Conservation (phyloP, 805 yeast species). For the Scheffersomyces lignosus region DNA sequence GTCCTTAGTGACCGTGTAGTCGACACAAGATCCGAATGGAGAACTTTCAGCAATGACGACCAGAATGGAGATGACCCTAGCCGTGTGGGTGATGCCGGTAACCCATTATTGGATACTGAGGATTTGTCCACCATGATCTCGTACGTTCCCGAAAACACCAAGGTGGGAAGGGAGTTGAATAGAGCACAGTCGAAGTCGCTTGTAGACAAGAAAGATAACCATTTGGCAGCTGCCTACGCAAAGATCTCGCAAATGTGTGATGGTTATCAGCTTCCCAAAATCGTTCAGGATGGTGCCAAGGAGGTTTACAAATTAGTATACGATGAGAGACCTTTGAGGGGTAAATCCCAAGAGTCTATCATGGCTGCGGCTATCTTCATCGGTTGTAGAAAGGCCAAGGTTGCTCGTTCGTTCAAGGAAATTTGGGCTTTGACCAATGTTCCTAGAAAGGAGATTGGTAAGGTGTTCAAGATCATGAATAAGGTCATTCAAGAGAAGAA, state of each 20-base stretch:
- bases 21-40: conserved; percentile 97
- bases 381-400: conserved; percentile 92
- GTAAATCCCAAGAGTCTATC: conserved; percentile 88
- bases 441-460: conserved; percentile 91
- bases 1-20: conserved; percentile 90
- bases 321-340: conserved; percentile 82
- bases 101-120: conserved; percentile 87
- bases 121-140: conserved; percentile 92
- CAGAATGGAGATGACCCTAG: conserved; percentile 98
- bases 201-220: conserved; percentile 85
- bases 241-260: conserved; percentile 95
- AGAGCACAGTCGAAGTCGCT: conserved; percentile 85
- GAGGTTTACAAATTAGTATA: conserved; percentile 91
- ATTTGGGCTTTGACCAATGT: conserved; percentile 94
- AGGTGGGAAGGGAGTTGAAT: conserved; percentile 83
- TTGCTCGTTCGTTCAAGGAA: conserved; percentile 93
- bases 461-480: conserved; percentile 82
- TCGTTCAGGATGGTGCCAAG: conserved; percentile 96
- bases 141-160: conserved; percentile 79
- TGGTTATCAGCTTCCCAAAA: conserved; percentile 90
- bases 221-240: conserved; percentile 83
- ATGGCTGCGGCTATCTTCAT: conserved; percentile 96
- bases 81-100: conserved; percentile 98
- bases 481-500: conserved; percentile 55
- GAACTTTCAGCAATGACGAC: conserved; percentile 96